Conservation (phyloP, 495 filamentous ascomycete species). For the Mycothermus thermophilus region DNA sequence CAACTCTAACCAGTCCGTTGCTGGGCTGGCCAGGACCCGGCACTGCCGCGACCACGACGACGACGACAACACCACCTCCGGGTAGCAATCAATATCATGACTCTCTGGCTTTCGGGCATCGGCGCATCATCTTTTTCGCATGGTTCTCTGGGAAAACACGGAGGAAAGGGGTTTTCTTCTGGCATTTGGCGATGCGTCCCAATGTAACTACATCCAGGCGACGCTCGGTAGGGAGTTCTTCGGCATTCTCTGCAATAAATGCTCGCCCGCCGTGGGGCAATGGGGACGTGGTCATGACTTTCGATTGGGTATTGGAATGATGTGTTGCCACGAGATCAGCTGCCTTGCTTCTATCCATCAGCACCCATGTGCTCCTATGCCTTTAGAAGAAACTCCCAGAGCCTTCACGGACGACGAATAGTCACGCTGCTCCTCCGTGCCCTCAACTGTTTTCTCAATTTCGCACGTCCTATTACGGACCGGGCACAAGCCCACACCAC, state of each 20-base stretch:
- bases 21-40: not conserved
- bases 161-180: not conserved
- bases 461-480: no score
- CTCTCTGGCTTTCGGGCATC: no score
- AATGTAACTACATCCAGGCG: not conserved
- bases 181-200: slow-evolving; percentile 1
- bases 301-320: not conserved
- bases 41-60: not conserved
- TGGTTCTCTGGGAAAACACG: no score
- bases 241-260: slow-evolving; percentile 6
- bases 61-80: no score
- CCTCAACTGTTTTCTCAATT: no score
- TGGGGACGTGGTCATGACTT: not conserved
- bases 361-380: slow-evolving; percentile 2
- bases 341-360: not conserved
- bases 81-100: no score
- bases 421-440: no score
- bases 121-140: no score
- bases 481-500: no score
- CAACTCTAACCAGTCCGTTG: no score
- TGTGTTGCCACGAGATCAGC: not conserved
- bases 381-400: not conserved
- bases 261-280: not conserved
- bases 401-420: no score
- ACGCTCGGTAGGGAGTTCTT: slow-evolving; percentile 10